phyloP scores from a whole-genome alignment of 768 basidiomycete species.

The Filobasidium wieringae region DNA sequence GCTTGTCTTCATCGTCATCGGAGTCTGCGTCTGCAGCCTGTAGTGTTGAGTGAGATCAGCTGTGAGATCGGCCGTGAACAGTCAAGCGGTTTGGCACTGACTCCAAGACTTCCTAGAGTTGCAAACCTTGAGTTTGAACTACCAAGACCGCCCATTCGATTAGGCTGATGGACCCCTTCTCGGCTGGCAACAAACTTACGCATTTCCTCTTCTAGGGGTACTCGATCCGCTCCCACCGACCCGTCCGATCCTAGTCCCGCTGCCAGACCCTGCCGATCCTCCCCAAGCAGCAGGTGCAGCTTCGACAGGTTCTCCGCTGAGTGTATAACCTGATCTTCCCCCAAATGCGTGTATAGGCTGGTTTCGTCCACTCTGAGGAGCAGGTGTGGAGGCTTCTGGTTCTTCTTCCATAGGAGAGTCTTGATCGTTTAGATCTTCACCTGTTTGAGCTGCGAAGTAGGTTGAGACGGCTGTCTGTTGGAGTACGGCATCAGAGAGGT shows the following conservation, averaged over 20 bases:
- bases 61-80: background rate
- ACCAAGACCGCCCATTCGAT: background rate
- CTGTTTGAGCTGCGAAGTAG: constrained; percentile 7
- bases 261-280: background rate
- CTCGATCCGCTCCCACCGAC: constrained; percentile 1
- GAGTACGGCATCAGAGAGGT: background rate
- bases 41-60: background rate
- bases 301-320: constrained; percentile 9
- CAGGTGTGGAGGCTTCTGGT: background rate
- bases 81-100: background rate
- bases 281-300: constrained; percentile 1
- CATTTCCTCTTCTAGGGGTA: background rate
- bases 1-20: constrained; percentile 47
- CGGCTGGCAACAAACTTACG: background rate
- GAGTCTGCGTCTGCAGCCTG: constrained; percentile 1
- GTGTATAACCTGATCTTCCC: constrained; percentile 8
- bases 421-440: background rate
- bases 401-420: constrained; percentile 1
- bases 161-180: background rate
- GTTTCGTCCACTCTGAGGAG: no score
- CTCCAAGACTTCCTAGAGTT: background rate
- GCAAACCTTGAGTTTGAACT: background rate
- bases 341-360: no score
- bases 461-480: constrained; percentile 6
- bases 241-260: constrained; percentile 4